These are phyloP conservation scores for Botrytis sinoallii DNA, from an alignment of 2,329 filamentous ascomycete species.

Conservation along the genomic window DNA sequence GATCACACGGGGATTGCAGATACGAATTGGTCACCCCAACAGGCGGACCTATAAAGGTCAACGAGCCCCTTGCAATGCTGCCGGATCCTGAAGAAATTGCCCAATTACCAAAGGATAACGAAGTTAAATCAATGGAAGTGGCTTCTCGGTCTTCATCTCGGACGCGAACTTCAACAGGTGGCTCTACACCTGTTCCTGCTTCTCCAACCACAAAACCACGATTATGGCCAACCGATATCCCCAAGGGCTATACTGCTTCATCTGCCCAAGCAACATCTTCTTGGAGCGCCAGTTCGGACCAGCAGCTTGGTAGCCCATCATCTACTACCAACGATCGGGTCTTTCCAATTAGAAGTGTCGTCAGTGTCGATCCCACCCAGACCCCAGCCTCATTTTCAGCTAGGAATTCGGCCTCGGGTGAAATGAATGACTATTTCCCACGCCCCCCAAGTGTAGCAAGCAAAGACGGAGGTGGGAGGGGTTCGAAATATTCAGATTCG, in stretches of 20 bases:
- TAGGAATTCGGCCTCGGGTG: slow-evolving; percentile 20
- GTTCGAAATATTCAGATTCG: neutral
- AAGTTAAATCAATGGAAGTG: neutral
- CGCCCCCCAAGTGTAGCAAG: slow-evolving; percentile 11
- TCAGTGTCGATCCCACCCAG: slow-evolving; percentile 32
- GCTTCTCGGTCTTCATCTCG: slow-evolving; percentile 9
- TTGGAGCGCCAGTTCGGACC: slow-evolving; percentile 26
- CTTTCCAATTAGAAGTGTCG: slow-evolving; percentile 35
- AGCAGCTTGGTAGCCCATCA: slow-evolving; percentile 26
- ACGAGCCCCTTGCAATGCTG: slow-evolving; percentile 9
- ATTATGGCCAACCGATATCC: slow-evolving; percentile 15
- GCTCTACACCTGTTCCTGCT: neutral
- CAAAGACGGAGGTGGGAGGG: neutral
- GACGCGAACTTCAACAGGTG: neutral
- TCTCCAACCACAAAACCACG: slow-evolving; percentile 15
- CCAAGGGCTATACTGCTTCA: neutral
- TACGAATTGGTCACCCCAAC: slow-evolving; percentile 1
- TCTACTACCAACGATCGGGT: slow-evolving; percentile 27
- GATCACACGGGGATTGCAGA: neutral
- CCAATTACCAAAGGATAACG: neutral
- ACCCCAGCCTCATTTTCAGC: slow-evolving; percentile 26
- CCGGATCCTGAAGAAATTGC: neutral
- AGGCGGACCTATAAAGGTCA: slow-evolving; percentile 10
- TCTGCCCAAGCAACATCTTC: slow-evolving; percentile 21
- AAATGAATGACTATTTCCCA: slow-evolving; percentile 29